Percentiles rank a stretch among this genome's conserved stretches.
phyloP scores from a whole-genome alignment of 1,284 basidiomycete genomes.

The Mycena citricolor region DNA sequence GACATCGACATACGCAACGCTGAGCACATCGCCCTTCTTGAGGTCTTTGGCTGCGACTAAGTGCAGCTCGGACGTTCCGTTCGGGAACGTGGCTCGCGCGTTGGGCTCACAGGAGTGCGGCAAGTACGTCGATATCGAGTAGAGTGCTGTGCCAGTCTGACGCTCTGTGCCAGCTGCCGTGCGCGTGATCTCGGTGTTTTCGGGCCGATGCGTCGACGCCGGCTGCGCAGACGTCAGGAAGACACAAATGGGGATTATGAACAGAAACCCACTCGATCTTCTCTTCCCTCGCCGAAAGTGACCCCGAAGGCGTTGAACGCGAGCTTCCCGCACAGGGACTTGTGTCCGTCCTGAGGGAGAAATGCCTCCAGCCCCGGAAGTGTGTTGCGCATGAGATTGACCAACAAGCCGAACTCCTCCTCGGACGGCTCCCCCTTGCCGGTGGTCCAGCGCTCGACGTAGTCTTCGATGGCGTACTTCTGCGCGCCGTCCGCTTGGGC shows the following conservation, averaged over 20 bases:
- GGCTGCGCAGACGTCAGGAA: constrained; percentile 40
- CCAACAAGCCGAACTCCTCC: constrained; percentile 54
- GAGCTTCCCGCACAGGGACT: constrained; percentile 66
- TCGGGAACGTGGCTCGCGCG: constrained; percentile 59
- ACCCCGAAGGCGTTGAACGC: constrained; percentile 75
- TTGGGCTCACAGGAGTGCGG: constrained; percentile 72
- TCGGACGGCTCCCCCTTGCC: constrained; percentile 49
- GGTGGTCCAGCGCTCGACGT: constrained; percentile 64
- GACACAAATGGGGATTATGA: constrained; percentile 2
- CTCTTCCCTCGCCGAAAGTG: constrained; percentile 59
- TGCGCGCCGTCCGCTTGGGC: constrained; percentile 50
- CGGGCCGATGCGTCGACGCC: constrained; percentile 48
- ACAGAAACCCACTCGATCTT: constrained; percentile 55
- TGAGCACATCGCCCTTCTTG: constrained; percentile 72
- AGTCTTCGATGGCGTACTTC: constrained; percentile 70
- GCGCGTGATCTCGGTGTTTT: constrained; percentile 69
- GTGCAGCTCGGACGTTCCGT: constrained; percentile 62
- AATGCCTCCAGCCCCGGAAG: constrained; percentile 72
- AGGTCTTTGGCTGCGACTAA: constrained; percentile 52
- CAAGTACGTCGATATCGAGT: constrained; percentile 74
- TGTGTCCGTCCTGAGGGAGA: constrained; percentile 61
- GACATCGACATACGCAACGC: constrained; percentile 72
- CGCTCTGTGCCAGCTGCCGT: constrained; percentile 70
- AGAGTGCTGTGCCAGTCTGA: constrained; percentile 73
- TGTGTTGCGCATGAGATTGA: constrained; percentile 55